Base-by-base conservation (phyloP, 2,329 filamentous ascomycete species). In the Akanthomyces uredinophilus region DNA sequence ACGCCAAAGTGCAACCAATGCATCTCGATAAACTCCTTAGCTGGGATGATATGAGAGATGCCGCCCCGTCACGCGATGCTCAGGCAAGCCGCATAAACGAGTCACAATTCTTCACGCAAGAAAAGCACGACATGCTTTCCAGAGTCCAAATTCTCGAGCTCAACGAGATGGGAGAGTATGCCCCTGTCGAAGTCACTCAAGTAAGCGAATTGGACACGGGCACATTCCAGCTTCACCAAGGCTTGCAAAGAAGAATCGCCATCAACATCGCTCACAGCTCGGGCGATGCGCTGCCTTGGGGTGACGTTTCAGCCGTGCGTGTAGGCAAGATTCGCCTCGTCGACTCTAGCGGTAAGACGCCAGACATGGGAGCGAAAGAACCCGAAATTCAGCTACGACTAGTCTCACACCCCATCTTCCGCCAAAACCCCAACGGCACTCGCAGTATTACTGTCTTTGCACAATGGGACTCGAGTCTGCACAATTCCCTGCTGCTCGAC, bases 31-130 rank as follows among this genome's bases (percentile, higher is more conserved):
- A 96, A 78, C 82, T 99, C 56, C 84, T 97, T 14, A 99, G 95
- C 77, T 99, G 95, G 95, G 95, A 99, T 72, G 95, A 98, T 70
- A 97, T 99, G 88, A 87, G 94, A 63, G 94, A 99, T 74, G 83
- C 85, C 20, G 80, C 87, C 55, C 82, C 83, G 3, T 83, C 84
- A 65, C 82, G 83, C 61, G 79, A 79, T 47, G 73, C 78, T 5
- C 84, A 82, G 64, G 83, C 80, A 47, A 83, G 90, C 27, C 84
- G 95, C 13, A 87, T 99, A 66, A 88, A 91, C 14, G 95, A 99
- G 73, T 89, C 90, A 0, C 93, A 99, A 67, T 99, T 96, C 72
- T 96, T 89, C 69, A 91, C 88, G 0, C 92, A 97, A 73, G 95
- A 98, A 72, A 89, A 92, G 67, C 93, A 99, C 71, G 95, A 99